Base-by-base conservation (phyloP, 495 filamentous ascomycete genomes). In the Lophiostoma macrostomum region DNA sequence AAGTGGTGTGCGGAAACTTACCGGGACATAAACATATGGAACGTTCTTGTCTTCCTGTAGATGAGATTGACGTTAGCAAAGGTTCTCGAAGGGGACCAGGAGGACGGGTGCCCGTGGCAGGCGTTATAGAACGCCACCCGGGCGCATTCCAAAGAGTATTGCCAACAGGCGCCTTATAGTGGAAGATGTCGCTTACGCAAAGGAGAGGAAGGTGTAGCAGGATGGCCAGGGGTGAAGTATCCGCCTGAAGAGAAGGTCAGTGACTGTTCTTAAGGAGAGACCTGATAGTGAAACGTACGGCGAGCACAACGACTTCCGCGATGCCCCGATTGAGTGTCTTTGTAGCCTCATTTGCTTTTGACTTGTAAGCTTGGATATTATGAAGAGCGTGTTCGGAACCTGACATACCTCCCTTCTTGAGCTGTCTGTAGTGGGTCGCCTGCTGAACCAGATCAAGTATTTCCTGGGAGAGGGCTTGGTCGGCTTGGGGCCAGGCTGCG, bases 201-300 rank as follows among this genome's bases (percentile, higher is more conserved):
- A 95, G 81, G 2, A 96, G 80, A 12, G 93, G 93, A 5, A 98
- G 76, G 72, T 96, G 93, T 19, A 98, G 80, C 40, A 97, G 79
- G 56, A 97, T 95, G 40, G 86, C 84, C n/a, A 95, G 75, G 19
- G 60, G 60, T 14, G 56, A 51, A 0, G 60, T 64, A 39, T 96
- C 91, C 37, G 89, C 90, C 36, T n/a, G n/a, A n/a, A n/a, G n/a
- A n/a, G n/a, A n/a, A n/a, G n/a, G n/a, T n/a, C n/a, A n/a, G n/a
- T n/a, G n/a, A n/a, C n/a, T n/a, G n/a, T n/a, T n/a, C n/a, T n/a
- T n/a, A n/a, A n/a, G n/a, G n/a, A n/a, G n/a, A n/a, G n/a, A n/a
- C n/a, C n/a, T n/a, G n/a, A n/a, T n/a, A n/a, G n/a, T n/a, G n/a
- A n/a, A n/a, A n/a, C n/a, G n/a, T n/a, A n/a, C n/a, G n/a, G 91